Evolutionary conservation across 805 yeast genomes (phyloP).

Genomic region (Sungouiella thailandica): DNA sequence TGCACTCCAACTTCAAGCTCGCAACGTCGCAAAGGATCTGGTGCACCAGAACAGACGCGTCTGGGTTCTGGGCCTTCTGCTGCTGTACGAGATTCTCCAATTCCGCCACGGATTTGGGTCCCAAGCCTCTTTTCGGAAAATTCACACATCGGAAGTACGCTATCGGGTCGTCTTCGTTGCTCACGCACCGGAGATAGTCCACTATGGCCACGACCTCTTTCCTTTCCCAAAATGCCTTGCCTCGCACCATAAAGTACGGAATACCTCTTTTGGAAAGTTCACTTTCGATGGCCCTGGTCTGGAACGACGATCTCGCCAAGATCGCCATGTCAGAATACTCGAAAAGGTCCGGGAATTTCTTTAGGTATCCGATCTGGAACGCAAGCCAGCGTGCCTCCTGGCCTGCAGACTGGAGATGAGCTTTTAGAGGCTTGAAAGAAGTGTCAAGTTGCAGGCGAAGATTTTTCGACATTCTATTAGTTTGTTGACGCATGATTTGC

Average conservation of each 20-base stretch:
- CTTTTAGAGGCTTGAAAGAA: constrained; percentile 45
- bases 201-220: constrained; percentile 61
- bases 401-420: constrained; percentile 33
- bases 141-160: constrained; percentile 57
- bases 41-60: constrained; percentile 4
- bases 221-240: constrained; percentile 75
- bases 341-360: constrained; percentile 41
- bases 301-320: constrained; percentile 59
- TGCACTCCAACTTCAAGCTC: constrained; percentile 1
- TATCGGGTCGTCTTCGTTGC: constrained; percentile 52
- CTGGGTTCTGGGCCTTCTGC: constrained; percentile 3
- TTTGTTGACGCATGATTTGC: constrained; percentile 57
- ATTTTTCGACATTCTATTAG: constrained; percentile 37
- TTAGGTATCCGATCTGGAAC: constrained; percentile 47
- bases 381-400: constrained; percentile 59
- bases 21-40: constrained; percentile 9
- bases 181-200: constrained; percentile 60
- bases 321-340: constrained; percentile 63
- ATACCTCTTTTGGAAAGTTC: constrained; percentile 51
- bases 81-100: constrained; percentile 19
- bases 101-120: constrained; percentile 44
- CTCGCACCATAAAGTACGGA: constrained; percentile 67
- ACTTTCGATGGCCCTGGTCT: constrained; percentile 60
- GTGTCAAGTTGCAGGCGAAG: constrained; percentile 43
- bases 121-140: constrained; percentile 65